A percentile compares a stretch with the other conserved stretches of the same genome.
Evolutionary conservation across 1,284 basidiomycete species (phyloP).

Genomic region (Limonomyces culmigenus): DNA sequence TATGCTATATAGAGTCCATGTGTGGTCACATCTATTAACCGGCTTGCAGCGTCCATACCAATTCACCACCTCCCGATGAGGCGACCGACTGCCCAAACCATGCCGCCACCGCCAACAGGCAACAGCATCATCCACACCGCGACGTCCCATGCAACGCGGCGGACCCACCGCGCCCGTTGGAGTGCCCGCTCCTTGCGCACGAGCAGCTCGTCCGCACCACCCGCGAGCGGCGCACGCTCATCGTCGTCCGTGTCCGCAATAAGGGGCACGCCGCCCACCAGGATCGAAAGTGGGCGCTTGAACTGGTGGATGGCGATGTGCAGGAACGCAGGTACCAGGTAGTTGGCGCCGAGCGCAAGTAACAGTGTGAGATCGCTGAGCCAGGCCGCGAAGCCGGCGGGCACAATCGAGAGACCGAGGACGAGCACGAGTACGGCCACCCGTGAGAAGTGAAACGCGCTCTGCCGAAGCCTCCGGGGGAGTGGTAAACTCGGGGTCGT

Average conservation of each 20-base stretch:
- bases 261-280: constrained; percentile 24
- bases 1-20: no score
- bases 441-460: constrained; percentile 30
- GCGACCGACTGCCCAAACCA: constrained; percentile 35
- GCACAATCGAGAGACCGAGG: constrained; percentile 25
- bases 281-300: constrained; percentile 48
- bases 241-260: constrained; percentile 13
- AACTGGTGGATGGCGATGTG: constrained; percentile 56
- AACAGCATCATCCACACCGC: constrained; percentile 47
- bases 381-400: constrained; percentile 16
- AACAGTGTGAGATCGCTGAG: constrained; percentile 31
- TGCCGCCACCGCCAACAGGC: constrained; percentile 31
- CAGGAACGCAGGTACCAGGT: constrained; percentile 41
- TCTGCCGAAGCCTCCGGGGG: constrained; percentile 23
- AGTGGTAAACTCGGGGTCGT: constrained; percentile 33
- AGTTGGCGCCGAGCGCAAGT: constrained; percentile 33
- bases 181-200: constrained; percentile 59
- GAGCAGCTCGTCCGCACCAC: constrained; percentile 38
- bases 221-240: constrained; percentile 8
- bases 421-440: constrained; percentile 21
- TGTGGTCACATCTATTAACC: background rate
- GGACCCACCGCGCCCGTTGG: constrained; percentile 43
- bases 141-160: constrained; percentile 54
- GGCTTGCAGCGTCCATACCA: background rate
- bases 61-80: constrained; percentile 23